phyloP scores from a whole-genome alignment of 768 basidiomycete genomes.

The Paxillus involutus region DNA sequence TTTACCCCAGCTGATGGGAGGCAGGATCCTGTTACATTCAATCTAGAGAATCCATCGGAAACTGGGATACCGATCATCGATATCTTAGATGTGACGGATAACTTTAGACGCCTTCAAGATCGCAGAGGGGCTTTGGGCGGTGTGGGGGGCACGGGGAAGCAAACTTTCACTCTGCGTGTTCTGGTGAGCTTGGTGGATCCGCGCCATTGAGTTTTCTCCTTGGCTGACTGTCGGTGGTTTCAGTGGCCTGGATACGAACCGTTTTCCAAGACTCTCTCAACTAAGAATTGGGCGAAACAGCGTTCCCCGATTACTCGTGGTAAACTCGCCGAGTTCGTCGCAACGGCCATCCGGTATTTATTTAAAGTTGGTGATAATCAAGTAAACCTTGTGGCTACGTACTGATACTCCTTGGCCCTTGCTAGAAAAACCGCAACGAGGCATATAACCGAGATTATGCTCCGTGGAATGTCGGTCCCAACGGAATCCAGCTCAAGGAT shows the following conservation, averaged over 20 bases:
- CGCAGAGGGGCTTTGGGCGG: conserved; percentile 58
- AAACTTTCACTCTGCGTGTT: conserved; percentile 73
- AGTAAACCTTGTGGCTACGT: neutral
- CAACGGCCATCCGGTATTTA: conserved; percentile 67
- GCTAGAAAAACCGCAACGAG: conserved; percentile 14
- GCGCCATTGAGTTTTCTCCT: neutral
- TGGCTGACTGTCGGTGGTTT: conserved; percentile 3
- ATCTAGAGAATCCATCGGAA: conserved; percentile 49
- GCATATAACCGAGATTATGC: conserved; percentile 8
- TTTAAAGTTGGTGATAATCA: conserved; percentile 42
- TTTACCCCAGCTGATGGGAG: conserved; percentile 23
- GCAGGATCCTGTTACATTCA: conserved; percentile 60
- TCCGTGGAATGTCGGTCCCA: conserved; percentile 23
- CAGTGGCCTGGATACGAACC: conserved; percentile 80
- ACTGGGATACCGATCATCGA: conserved; percentile 62
- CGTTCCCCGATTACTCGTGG: conserved; percentile 73
- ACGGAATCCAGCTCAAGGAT: conserved; percentile 24
- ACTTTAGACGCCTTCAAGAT: conserved; percentile 48
- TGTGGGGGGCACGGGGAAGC: conserved; percentile 47
- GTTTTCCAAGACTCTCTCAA: conserved; percentile 76
- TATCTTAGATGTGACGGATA: conserved; percentile 50
- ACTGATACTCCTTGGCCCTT: conserved; percentile 6
- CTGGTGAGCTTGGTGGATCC: conserved; percentile 45
- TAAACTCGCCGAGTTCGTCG: conserved; percentile 74
- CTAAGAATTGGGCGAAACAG: conserved; percentile 70